Percentiles rank a stretch among this genome's conserved stretches.
phyloP scores from a whole-genome alignment of 306 rosid genomes.

The Quercus glauca region DNA sequence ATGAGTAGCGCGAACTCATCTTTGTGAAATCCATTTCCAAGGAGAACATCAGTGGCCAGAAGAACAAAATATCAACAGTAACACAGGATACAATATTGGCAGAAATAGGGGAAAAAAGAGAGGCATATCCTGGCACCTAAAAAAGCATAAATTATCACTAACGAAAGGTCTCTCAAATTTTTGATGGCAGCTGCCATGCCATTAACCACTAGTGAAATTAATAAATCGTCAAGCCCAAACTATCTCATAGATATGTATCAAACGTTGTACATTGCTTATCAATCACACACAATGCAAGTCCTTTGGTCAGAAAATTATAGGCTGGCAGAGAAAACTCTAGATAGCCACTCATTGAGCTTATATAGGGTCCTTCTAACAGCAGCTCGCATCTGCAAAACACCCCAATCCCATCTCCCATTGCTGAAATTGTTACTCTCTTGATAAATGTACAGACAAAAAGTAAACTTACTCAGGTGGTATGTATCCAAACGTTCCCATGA shows the following conservation, averaged over 20 bases:
- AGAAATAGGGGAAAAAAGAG: not conserved
- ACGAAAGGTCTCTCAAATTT: not conserved
- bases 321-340: not conserved
- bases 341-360: not conserved
- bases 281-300: not conserved
- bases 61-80: not conserved
- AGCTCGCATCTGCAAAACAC: not conserved
- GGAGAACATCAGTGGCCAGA: not conserved
- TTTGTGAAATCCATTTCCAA: not conserved
- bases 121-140: not conserved
- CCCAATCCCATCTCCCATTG: conserved; percentile 2
- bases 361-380: not conserved
- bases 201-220: not conserved
- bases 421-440: not conserved
- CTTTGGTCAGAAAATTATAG: not conserved
- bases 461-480: conserved; percentile 86
- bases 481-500: conserved; percentile 91
- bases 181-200: not conserved
- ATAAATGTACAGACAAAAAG: not conserved
- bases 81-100: not conserved
- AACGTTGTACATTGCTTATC: not conserved
- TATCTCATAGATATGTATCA: not conserved
- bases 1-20: not conserved
- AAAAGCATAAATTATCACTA: not conserved
- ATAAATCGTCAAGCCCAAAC: not conserved